phyloP scores from a whole-genome alignment of 306 rosid species.

The Styphnolobium japonicum region DNA sequence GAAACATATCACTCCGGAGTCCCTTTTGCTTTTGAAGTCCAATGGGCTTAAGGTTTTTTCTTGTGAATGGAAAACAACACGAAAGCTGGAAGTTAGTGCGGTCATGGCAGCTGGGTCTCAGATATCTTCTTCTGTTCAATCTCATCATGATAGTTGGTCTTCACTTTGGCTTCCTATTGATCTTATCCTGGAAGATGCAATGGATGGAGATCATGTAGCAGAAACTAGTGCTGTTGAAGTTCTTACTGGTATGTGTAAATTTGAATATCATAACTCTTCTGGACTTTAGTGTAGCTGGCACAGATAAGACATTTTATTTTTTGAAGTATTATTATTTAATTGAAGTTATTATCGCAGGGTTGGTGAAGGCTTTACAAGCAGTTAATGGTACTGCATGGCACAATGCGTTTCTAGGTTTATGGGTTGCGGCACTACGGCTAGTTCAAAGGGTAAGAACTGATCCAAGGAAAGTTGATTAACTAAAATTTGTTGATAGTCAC shows the following conservation, averaged over 20 bases:
- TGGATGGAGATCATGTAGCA: slow-evolving; percentile 84
- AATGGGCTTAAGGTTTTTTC: slow-evolving; percentile 41
- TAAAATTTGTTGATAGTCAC: background rate
- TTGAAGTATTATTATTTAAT: background rate
- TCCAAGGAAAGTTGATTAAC: background rate
- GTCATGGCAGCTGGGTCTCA: slow-evolving; percentile 62
- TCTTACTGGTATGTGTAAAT: slow-evolving; percentile 13
- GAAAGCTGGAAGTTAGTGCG: slow-evolving; percentile 50
- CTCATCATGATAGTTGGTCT: slow-evolving; percentile 56
- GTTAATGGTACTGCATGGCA: slow-evolving; percentile 86
- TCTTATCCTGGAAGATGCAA: slow-evolving; percentile 90
- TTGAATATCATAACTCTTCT: background rate
- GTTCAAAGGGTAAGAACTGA: slow-evolving; percentile 78
- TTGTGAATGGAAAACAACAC: slow-evolving; percentile 58
- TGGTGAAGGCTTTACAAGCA: slow-evolving; percentile 80
- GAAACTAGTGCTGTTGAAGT: slow-evolving; percentile 77
- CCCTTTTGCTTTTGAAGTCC: slow-evolving; percentile 51
- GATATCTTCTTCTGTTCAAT: slow-evolving; percentile 53
- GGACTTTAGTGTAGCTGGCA: background rate
- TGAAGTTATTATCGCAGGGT: slow-evolving; percentile 45
- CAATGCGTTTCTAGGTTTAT: slow-evolving; percentile 83
- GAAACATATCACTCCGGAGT: slow-evolving; percentile 55
- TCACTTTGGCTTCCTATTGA: slow-evolving; percentile 96
- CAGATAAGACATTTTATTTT: background rate
- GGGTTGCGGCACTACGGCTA: slow-evolving; percentile 91